Evolutionary conservation across 371 early-diverging fungal species (phyloP).

Genomic region (Funneliformis caledonium): DNA sequence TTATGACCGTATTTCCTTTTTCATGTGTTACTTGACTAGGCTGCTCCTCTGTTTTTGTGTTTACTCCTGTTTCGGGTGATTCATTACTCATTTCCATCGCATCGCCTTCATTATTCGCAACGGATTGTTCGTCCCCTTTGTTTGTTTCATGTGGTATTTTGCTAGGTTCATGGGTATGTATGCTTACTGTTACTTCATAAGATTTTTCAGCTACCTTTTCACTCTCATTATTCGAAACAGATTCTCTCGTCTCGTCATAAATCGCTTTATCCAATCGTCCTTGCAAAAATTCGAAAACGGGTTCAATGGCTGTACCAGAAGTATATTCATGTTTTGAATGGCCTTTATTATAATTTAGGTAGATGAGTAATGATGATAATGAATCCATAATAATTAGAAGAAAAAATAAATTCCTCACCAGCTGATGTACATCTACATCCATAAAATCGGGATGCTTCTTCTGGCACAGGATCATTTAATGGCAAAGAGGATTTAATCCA

Average conservation of each 20-base stretch:
- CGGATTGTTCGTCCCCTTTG: not conserved
- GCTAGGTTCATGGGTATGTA: not conserved
- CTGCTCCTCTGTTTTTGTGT: not conserved
- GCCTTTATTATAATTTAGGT: slow-evolving; percentile 9
- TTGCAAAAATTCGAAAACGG: slow-evolving; percentile 30
- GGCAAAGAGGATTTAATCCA: slow-evolving; percentile 46
- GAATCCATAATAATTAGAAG: not conserved
- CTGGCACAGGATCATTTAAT: slow-evolving; percentile 37
- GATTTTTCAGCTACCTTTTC: not conserved
- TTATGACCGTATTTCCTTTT: not conserved
- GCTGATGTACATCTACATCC: slow-evolving; percentile 47
- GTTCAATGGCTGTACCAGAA: slow-evolving; percentile 32
- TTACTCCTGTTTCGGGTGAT: not conserved
- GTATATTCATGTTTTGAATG: slow-evolving; percentile 41
- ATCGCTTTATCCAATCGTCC: not conserved
- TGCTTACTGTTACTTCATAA: not conserved
- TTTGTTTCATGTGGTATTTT: not conserved
- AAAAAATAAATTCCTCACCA: slow-evolving; percentile 33
- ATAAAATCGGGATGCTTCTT: not conserved
- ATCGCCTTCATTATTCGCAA: not conserved
- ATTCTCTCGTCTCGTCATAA: not conserved
- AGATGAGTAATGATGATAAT: not conserved
- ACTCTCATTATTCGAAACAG: not conserved
- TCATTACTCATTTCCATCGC: not conserved
- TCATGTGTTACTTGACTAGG: not conserved